Percentiles rank a stretch among this genome's conserved stretches.
Conservation (phyloP, 306 rosid species). For the Calophaca sinica region DNA sequence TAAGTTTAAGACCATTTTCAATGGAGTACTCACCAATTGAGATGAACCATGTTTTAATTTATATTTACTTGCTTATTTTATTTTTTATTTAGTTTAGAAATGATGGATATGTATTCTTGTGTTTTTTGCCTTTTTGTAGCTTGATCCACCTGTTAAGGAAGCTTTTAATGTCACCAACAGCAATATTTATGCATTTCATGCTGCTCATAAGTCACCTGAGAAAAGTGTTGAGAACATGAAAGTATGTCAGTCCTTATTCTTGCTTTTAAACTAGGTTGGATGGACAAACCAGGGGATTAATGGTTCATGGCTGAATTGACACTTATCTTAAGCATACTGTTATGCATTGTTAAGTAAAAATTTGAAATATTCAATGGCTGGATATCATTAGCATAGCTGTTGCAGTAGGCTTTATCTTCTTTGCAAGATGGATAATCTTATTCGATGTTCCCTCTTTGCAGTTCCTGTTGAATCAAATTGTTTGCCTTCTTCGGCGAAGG, state of each 20-base stretch:
- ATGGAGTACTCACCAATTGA: too few species aligned
- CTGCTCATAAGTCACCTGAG: conserved; percentile 82
- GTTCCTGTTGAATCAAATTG: too few species aligned
- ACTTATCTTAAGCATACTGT: conserved; percentile 1
- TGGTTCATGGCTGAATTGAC: conserved; percentile 23
- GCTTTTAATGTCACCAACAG: conserved; percentile 90
- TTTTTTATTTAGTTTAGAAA: too few species aligned
- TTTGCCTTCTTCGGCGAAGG: too few species aligned
- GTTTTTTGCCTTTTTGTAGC: too few species aligned
- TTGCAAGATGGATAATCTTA: too few species aligned
- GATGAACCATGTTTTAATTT: too few species aligned
- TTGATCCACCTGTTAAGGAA: conserved; percentile 71
- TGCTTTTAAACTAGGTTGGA: conserved; percentile 2
- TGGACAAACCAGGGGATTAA: conserved; percentile 4
- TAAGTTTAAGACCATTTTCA: too few species aligned
- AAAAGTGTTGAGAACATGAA: conserved; percentile 88
- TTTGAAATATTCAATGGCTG: conserved; percentile 12
- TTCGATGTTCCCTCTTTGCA: too few species aligned
- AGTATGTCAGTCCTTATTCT: conserved; percentile 56
- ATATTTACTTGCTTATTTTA: too few species aligned
- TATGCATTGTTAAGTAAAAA: conserved; percentile 14
- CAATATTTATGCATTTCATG: conserved; percentile 93
- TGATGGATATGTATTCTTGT: too few species aligned
- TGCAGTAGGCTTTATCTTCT: not conserved
- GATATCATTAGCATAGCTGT: conserved; percentile 10